These are phyloP conservation scores for Starmera amethionina DNA, from an alignment of 805 yeast genomes.

Conservation along the genomic window DNA sequence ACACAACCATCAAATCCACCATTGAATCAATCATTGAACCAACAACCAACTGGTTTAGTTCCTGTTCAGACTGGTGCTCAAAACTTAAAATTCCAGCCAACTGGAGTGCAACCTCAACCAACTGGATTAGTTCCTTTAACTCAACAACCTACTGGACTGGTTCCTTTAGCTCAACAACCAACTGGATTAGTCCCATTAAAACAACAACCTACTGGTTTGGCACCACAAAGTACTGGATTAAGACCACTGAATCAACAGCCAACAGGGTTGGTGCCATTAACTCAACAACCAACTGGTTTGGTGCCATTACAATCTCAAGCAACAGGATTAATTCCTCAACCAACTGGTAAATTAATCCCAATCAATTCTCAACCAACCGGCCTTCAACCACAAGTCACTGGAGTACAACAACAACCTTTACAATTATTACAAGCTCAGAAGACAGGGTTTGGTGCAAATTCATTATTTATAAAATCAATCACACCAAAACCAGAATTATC, in stretches of 20 bases:
- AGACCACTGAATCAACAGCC: conserved; percentile 6
- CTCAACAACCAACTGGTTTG: conserved; percentile 18
- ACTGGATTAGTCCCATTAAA: conserved; percentile 21
- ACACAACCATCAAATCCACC: conserved; percentile 6
- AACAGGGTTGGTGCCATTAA: conserved; percentile 21
- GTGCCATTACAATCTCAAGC: conserved; percentile 16
- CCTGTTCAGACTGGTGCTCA: conserved; percentile 20
- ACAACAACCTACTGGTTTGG: conserved; percentile 60
- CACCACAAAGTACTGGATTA: conserved; percentile 29
- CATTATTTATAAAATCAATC: conserved; percentile 24
- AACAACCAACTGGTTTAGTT: conserved; percentile 20
- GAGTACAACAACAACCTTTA: neutral
- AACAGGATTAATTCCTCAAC: conserved; percentile 6
- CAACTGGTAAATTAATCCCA: conserved; percentile 6
- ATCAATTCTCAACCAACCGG: conserved; percentile 56
- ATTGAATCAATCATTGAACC: neutral
- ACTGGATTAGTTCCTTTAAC: conserved; percentile 12
- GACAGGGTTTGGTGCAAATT: conserved; percentile 34
- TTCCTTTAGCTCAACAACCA: conserved; percentile 6
- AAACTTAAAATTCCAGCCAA: conserved; percentile 4
- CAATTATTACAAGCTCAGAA: conserved; percentile 28
- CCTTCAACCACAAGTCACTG: no score
- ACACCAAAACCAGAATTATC: conserved; percentile 12
- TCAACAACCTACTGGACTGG: conserved; percentile 5
- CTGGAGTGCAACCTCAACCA: conserved; percentile 17